phyloP scores from a whole-genome alignment of 1,284 basidiomycete genomes.

The Puccinia brachypodii region DNA sequence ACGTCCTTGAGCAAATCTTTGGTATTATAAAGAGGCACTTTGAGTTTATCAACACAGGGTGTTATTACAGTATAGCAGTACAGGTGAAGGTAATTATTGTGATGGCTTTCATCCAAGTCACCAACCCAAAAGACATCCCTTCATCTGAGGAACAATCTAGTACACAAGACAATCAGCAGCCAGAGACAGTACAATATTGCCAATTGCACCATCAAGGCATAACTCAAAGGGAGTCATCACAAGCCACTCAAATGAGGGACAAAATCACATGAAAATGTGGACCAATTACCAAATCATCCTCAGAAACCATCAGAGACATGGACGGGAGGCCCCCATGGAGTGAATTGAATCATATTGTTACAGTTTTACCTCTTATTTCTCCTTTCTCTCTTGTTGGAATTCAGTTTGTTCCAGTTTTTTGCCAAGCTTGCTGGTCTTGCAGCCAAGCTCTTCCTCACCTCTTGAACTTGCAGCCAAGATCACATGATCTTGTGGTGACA shows the following conservation, averaged over 20 bases:
- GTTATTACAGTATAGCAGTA: not conserved
- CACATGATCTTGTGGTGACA: no score
- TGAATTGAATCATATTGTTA: no score
- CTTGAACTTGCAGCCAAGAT: no score
- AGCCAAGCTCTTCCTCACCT: not conserved
- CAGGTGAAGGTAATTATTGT: not conserved
- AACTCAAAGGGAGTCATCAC: not conserved
- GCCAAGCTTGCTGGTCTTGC: not conserved
- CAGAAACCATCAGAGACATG: not conserved
- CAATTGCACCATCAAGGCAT: not conserved
- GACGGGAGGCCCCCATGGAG: no score
- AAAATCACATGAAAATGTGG: conserved; percentile 19
- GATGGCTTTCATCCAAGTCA: not conserved
- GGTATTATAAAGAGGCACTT: conserved; percentile 44
- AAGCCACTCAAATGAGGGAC: not conserved
- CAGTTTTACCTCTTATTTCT: not conserved
- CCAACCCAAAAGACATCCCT: not conserved
- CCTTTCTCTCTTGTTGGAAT: not conserved
- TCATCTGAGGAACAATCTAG: not conserved
- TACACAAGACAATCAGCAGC: not conserved
- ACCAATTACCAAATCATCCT: conserved; percentile 4
- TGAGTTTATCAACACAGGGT: not conserved
- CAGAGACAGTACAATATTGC: not conserved
- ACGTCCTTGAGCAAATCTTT: conserved; percentile 49
- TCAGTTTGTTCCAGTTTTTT: not conserved